phyloP scores from a whole-genome alignment of 805 yeast species.

The Suhomyces sp. region DNA sequence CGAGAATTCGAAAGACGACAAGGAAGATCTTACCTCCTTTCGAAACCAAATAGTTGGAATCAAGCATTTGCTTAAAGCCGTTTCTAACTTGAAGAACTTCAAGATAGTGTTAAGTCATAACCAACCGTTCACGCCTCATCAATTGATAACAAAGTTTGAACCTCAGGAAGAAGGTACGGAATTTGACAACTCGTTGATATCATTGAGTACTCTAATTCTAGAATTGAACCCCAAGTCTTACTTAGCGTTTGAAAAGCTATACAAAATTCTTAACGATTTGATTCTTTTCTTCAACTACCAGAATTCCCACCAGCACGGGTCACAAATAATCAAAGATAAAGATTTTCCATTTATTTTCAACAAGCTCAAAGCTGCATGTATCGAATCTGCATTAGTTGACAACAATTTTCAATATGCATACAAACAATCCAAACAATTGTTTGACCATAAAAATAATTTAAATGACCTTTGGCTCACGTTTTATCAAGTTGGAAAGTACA shows the following conservation, averaged over 20 bases:
- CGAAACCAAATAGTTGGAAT: slow-evolving; percentile 17
- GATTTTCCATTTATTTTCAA: slow-evolving; percentile 21
- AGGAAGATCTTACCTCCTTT: neutral
- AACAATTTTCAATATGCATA: slow-evolving; percentile 62
- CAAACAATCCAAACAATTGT: slow-evolving; percentile 37
- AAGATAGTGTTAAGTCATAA: slow-evolving; percentile 19
- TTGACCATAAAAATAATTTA: slow-evolving; percentile 25
- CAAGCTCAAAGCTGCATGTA: slow-evolving; percentile 48
- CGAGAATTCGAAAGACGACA: neutral
- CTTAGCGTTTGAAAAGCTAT: slow-evolving; percentile 41
- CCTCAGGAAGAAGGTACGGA: neutral
- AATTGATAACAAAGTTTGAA: slow-evolving; percentile 5
- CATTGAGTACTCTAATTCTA: slow-evolving; percentile 42
- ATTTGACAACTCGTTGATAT: slow-evolving; percentile 25
- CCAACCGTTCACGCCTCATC: slow-evolving; percentile 8
- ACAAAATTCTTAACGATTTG: slow-evolving; percentile 41
- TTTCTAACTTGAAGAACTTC: slow-evolving; percentile 36
- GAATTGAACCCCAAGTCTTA: slow-evolving; percentile 58
- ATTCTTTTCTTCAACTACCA: slow-evolving; percentile 35
- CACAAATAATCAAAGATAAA: slow-evolving; percentile 1
- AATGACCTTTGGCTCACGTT: slow-evolving; percentile 64
- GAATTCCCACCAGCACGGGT: slow-evolving; percentile 5
- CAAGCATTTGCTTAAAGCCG: slow-evolving; percentile 38
- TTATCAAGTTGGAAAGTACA: slow-evolving; percentile 67
- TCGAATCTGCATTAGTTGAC: slow-evolving; percentile 65